Base-by-base conservation (phyloP, 2,329 filamentous ascomycete genomes). In the Trichoderma citrinoviride region DNA sequence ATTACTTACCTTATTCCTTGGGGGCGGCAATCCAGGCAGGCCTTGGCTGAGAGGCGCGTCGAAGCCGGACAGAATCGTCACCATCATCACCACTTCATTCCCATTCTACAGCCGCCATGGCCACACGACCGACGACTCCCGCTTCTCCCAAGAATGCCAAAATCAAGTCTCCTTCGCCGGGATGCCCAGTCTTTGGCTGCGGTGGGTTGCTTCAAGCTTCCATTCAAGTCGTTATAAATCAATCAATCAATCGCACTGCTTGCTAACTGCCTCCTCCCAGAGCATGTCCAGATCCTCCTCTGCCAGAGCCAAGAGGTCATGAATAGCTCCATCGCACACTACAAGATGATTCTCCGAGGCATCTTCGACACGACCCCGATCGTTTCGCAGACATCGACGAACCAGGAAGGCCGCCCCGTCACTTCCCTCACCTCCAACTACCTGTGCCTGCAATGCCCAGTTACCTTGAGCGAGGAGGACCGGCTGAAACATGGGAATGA, bases 391-490 rank as follows among this genome's bases (percentile, higher is more conserved):
- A 91, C 87, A 6, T 87, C 83, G 65, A 89, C 85, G 69, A 80
- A 79, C 55, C 71, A 80, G 33, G 85, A 89, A 65, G 83, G 84
- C 63, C 79, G 80, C 52, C 78, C 85, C 54, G 77, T 86, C 67
- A 88, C 87, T 10, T 86, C 84, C 6, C 76, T 90, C 65, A 89
- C 87, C 15, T 84, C 87, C 53, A 90, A 89, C 71, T 91, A 88
- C 73, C 82, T 92, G 27, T 92, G 89, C 71, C 77, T 92, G 55
- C 89, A 92, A 76, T 94, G 91, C 71, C 86, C 89, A 12, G 83
- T 81, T 57, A 90, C 90, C 23, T 84, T 90, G 66, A 85, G 84
- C 14, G 85, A 87, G 68, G 85, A 89, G 58, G 87, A 90, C 67
- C 82, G 88, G 58, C 77, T 84, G 56, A 85, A 85, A 71, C 91